Percentiles rank a stretch among this genome's conserved stretches.
Evolutionary conservation across 2,329 filamentous ascomycete genomes (phyloP).

Genomic region (Penicillium sp.): DNA sequence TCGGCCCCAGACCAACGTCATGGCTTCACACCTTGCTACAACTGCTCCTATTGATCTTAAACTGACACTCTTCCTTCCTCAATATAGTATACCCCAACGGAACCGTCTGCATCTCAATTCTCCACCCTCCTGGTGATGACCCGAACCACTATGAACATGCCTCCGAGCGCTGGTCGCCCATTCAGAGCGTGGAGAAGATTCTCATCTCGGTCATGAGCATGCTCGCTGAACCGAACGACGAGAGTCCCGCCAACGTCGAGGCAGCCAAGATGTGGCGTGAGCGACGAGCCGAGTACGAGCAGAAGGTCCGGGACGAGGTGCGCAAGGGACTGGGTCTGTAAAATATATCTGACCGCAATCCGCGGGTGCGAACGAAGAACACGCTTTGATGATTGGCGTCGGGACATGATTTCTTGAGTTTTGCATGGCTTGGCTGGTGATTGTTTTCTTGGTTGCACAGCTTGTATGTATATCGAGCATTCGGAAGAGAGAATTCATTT

Average conservation of each 20-base stretch:
- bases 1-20: not conserved
- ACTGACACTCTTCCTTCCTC: not conserved
- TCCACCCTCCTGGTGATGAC: conserved; percentile 94
- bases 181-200: conserved; percentile 98
- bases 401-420: conserved; percentile 20
- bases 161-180: conserved; percentile 93
- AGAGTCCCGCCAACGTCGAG: conserved; percentile 95
- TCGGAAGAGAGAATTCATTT: conserved; percentile 18
- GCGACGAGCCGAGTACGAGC: conserved; percentile 80
- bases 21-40: not conserved
- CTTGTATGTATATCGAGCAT: conserved; percentile 23
- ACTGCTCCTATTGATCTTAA: not conserved
- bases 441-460: conserved; percentile 23
- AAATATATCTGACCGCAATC: conserved; percentile 24
- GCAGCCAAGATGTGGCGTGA: conserved; percentile 97
- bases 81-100: conserved; percentile 83
- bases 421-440: conserved; percentile 28
- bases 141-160: conserved; percentile 98
- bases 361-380: conserved; percentile 9
- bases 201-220: conserved; percentile 97
- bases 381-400: conserved; percentile 36
- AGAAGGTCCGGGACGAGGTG: conserved; percentile 81
- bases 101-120: conserved; percentile 96
- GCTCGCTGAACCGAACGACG: conserved; percentile 95
- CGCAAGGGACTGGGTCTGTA: conserved; percentile 77